phyloP scores from a whole-genome alignment of 306 rosid genomes.

The barrel medic (Medicago truncatula) region MtrunA17r5.0-ANR NC_053045.1:59111501-59112000 shows the following conservation, averaged over 20 bases:
- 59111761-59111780: slow-evolving; percentile 57
- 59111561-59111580: slow-evolving; percentile 42
- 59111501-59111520: slow-evolving; percentile 29
- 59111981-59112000: slow-evolving; percentile 65
- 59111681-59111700: slow-evolving; percentile 65
- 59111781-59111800: slow-evolving; percentile 66
- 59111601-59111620: slow-evolving; percentile 76
- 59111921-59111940: slow-evolving; percentile 53
- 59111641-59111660: slow-evolving; percentile 75
- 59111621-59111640: slow-evolving; percentile 82
- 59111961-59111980: slow-evolving; percentile 57
- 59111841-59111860: slow-evolving; percentile 59
- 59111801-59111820: slow-evolving; percentile 58
- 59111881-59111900: slow-evolving; percentile 70
- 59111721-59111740: slow-evolving; percentile 64
- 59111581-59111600: slow-evolving; percentile 53
- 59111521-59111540: slow-evolving; percentile 40
- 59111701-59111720: slow-evolving; percentile 72
- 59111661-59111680: slow-evolving; percentile 77
- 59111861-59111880: slow-evolving; percentile 68
- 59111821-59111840: slow-evolving; percentile 63
- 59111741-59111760: slow-evolving; percentile 65
- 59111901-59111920: slow-evolving; percentile 52
- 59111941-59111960: slow-evolving; percentile 53
- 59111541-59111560: slow-evolving; percentile 54